Evolutionary conservation across 495 filamentous ascomycete species (phyloP).

Genomic region (Bacidia rubella): DNA sequence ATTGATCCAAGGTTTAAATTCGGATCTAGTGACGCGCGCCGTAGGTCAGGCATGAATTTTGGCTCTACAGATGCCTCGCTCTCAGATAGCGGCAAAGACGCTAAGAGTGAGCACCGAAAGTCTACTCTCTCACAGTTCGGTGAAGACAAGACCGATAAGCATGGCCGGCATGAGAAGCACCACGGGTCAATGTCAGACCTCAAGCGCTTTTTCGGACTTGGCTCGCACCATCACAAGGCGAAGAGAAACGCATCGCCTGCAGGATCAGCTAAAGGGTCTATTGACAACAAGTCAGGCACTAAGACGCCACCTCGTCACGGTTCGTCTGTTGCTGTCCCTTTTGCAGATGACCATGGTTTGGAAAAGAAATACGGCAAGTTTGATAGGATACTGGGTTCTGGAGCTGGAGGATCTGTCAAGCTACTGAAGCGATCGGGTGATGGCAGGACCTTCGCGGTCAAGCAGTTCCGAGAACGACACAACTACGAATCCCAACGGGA

Average conservation of each 20-base stretch:
- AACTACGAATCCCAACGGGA: constrained; percentile 87
- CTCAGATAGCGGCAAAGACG: constrained; percentile 34
- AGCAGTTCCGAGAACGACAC: constrained; percentile 89
- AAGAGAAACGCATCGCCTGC: constrained; percentile 54
- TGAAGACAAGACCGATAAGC: constrained; percentile 39
- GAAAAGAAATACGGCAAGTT: constrained; percentile 89
- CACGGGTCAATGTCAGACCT: constrained; percentile 88
- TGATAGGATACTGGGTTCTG: constrained; percentile 83
- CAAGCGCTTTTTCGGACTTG: constrained; percentile 80
- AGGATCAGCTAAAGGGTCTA: constrained; percentile 30
- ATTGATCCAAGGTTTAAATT: constrained; percentile 86
- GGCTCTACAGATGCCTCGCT: constrained; percentile 15
- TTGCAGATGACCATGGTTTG: constrained; percentile 87
- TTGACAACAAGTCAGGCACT: constrained; percentile 26
- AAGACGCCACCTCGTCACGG: constrained; percentile 44
- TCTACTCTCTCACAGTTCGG: constrained; percentile 28
- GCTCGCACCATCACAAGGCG: constrained; percentile 45
- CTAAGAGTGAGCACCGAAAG: constrained; percentile 32
- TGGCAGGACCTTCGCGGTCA: constrained; percentile 87
- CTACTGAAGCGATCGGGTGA: constrained; percentile 87
- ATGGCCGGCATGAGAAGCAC: constrained; percentile 29
- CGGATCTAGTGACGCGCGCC: constrained; percentile 41
- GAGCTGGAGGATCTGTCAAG: constrained; percentile 88
- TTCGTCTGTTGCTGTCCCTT: constrained; percentile 58
- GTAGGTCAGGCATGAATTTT: constrained; percentile 20